Percentiles rank a stretch among this genome's conserved stretches.
Evolutionary conservation across 2,329 filamentous ascomycete species (phyloP).

Genomic region (Fusarium xyrophilum): DNA sequence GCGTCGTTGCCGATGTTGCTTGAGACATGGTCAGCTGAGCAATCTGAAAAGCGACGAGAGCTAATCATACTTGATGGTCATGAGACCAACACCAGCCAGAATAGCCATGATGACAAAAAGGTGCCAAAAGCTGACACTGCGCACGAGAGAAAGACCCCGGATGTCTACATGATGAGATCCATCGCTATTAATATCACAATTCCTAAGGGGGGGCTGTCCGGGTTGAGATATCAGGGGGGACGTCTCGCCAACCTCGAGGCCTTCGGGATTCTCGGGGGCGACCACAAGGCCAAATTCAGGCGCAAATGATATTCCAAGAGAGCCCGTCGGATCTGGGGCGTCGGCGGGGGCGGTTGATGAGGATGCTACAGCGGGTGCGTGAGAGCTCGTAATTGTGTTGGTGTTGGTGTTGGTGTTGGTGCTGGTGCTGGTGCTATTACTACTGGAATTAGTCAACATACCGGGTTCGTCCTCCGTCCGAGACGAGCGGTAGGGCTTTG

Average conservation of each 20-base stretch:
- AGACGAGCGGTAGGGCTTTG: conserved; percentile 49
- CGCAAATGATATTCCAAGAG: conserved; percentile 39
- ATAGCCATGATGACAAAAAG: conserved; percentile 86
- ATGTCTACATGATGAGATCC: conserved; percentile 88
- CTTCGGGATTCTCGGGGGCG: conserved; percentile 36
- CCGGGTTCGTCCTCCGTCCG: conserved; percentile 64
- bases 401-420: conserved; percentile 34
- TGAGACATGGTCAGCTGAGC: conserved; percentile 17
- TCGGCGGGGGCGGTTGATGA: conserved; percentile 21
- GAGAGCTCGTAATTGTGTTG: conserved; percentile 41
- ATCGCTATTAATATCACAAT: conserved; percentile 72
- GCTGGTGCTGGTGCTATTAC: conserved; percentile 45
- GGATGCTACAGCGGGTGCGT: conserved; percentile 26
- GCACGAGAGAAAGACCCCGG: conserved; percentile 78
- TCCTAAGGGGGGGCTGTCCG: conserved; percentile 60
- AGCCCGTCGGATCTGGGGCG: conserved; percentile 32
- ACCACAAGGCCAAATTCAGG: conserved; percentile 41
- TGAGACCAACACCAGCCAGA: conserved; percentile 90
- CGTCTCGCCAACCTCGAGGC: conserved; percentile 70
- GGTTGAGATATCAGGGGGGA: conserved; percentile 78
- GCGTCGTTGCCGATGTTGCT: conserved; percentile 95
- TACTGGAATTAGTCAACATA: conserved; percentile 58
- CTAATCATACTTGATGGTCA: conserved; percentile 91
- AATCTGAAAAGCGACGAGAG: not conserved
- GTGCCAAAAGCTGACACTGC: conserved; percentile 85